Base-by-base conservation (phyloP, 768 basidiomycete genomes). In the Amanita rimosa region DNA sequence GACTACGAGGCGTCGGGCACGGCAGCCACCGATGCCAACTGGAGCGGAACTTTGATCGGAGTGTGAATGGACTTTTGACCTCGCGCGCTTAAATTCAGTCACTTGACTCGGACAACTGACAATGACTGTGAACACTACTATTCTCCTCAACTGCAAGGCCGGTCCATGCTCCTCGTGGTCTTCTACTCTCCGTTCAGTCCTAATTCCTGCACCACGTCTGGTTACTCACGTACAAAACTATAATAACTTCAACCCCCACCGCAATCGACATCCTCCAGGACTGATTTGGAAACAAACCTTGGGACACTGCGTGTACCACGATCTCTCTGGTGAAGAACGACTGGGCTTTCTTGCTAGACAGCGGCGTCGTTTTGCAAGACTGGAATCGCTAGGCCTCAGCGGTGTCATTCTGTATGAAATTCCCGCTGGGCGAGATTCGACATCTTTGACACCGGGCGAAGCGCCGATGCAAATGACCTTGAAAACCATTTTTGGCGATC, bases 321-420 rank as follows among this genome's bases (percentile, higher is more conserved):
- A 63, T 52, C 50, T 63, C 1, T 22, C 43, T 35, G 29, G 51
- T 21, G 39, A 47, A 22, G 43, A 49, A 16, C 40, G 19, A 19
- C 11, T 7, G 10, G 29, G 24, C 10, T 33, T 38, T n/a, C 24
- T 33, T 41, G 35, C 39, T 27, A 21, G 27, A 37, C 24, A 39
- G 7, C 47, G 40, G 37, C 52, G 59, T 26, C 58, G 62, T 4
- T 62, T 63, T 46, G 57, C 59, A 6, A 52, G 60, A 21, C 31
- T 64, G 26, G 61, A 64, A 35, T 52, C 55, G 39, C 46, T 60
- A 7, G 64, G 64, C 5, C 55, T 64, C 6, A 62, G 60, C 49
- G 63, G 61, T 24, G 54, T 66, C 14, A 46, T 64, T 14, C 51
- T 64, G 34, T 64, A 62, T 37, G 55, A 63, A 39, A 55, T 60